These are phyloP conservation scores for Akanthomyces muscarius DNA, from an alignment of 2,329 filamentous ascomycete genomes.

Conservation along the genomic window DNA sequence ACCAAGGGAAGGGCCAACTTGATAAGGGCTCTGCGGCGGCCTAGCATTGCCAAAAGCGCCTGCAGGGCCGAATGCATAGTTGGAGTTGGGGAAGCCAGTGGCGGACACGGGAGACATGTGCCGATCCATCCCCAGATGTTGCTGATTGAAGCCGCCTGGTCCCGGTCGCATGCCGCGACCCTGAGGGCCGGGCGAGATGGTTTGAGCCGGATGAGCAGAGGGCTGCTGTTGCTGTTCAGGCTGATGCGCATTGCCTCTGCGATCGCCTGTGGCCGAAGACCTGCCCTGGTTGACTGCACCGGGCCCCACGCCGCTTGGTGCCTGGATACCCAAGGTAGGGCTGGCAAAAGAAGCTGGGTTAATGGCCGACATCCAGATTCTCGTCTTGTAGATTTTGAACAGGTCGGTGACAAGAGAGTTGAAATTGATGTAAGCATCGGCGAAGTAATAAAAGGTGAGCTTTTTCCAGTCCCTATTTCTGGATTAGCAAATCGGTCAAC, in stretches of 20 bases:
- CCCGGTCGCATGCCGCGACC: conserved; percentile 40
- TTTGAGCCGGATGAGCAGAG: not conserved
- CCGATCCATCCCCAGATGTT: conserved; percentile 40
- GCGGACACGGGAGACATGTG: conserved; percentile 35
- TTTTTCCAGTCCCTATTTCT: conserved; percentile 89
- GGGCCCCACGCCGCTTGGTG: conserved; percentile 62
- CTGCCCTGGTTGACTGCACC: conserved; percentile 60
- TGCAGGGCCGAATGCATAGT: conserved; percentile 33
- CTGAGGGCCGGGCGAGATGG: conserved; percentile 11
- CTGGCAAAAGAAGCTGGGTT: conserved; percentile 94
- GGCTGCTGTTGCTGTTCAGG: conserved; percentile 37
- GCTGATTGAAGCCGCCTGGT: conserved; percentile 35
- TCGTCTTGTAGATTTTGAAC: conserved; percentile 98
- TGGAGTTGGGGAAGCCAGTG: conserved; percentile 33
- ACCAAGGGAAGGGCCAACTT: conserved; percentile 26
- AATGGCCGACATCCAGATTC: conserved; percentile 99
- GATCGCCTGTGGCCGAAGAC: conserved; percentile 36
- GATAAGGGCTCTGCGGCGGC: conserved; percentile 26
- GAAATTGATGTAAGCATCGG: conserved; percentile 98
- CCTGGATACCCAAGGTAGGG: conserved; percentile 66
- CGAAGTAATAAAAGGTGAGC: conserved; percentile 98
- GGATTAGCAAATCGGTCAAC: conserved; percentile 15
- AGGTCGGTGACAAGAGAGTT: conserved; percentile 95
- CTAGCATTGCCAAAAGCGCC: conserved; percentile 33
- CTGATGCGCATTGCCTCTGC: conserved; percentile 41